Conservation (phyloP, 78 protist species). For the Isochrysis galbana region DNA sequence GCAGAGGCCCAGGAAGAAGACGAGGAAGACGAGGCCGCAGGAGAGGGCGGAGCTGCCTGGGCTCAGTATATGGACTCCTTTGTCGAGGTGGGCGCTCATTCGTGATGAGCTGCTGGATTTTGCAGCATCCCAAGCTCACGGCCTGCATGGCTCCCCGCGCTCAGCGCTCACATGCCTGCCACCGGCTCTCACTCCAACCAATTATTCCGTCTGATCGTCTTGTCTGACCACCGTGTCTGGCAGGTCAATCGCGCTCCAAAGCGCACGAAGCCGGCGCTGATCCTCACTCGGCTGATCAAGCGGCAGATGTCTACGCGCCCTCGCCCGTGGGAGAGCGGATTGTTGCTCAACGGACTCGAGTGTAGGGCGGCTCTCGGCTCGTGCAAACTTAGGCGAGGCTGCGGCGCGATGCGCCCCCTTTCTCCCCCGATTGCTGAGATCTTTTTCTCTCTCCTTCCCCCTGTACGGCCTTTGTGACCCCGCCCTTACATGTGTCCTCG, state of each 20-base stretch:
- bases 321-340: background rate
- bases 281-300: background rate
- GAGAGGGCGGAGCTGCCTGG: background rate
- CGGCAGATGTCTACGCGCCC: background rate
- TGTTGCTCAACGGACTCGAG: constrained; percentile 9
- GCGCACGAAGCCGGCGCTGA: background rate
- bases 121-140: too few species aligned
- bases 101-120: too few species aligned
- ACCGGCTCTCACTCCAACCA: too few species aligned
- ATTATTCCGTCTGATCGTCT: too few species aligned
- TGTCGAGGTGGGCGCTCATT: too few species aligned
- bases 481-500: too few species aligned
- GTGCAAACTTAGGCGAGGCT: background rate
- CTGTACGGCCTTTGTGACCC: too few species aligned
- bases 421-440: too few species aligned
- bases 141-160: background rate
- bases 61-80: background rate
- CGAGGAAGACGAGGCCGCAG: background rate
- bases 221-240: too few species aligned
- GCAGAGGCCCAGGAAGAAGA: background rate
- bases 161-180: background rate
- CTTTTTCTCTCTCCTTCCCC: too few species aligned
- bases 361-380: background rate
- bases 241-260: too few species aligned
- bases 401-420: too few species aligned